Evolutionary conservation across 371 early-diverging fungal species (phyloP), one percentile per base, ranked within the genome.

Genomic region (Choanephora cucurbitarum): DNA sequence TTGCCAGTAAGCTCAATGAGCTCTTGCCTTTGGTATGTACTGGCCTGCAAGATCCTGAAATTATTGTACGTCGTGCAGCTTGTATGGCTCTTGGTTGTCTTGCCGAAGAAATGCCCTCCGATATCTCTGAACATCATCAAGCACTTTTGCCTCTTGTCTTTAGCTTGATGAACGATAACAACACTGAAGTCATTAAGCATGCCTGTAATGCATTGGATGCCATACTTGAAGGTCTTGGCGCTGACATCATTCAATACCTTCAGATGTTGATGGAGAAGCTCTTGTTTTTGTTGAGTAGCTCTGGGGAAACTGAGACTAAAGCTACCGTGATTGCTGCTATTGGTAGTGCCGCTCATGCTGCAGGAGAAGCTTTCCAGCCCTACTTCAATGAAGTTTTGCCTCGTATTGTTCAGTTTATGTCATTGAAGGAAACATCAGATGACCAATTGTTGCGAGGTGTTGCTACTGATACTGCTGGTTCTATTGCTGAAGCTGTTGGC

Each of bases 401-500:
- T 21, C 83, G 89, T 47, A 73, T 94, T 37, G 75, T 76, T 31
- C 71, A 73, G 28, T 76, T 89, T 21, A 92, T 94, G 91, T 66
- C 85, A 3, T 59, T 90, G 37, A 75, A 74, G 40, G 72, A 81
- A 21, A 79, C 70, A 33, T 75, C 82, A 15, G 80, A 82, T 11
- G 90, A 89, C 2, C 64, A 88, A 21, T 73, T 86, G 17, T 70
- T 93, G 43, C 89, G 94, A 41, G 90, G 91, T 43, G 84, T 90
- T 37, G 91, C 95, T 11, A 89, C 89, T 0, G 94, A 93, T 59
- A 82, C 94, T 18, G 81, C 87, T 44, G 91, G 89, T 37, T 83
- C 91, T 13, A 78, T 95, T 58, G 93, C 92, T 28, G 87, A 85
- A 50, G 91, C 93, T 11, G 89, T 91, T 22, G 95, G 95, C 54